These are phyloP conservation scores for Anacardium occidentale DNA, from an alignment of 345 rosid species.

Conservation along the genomic window DNA sequence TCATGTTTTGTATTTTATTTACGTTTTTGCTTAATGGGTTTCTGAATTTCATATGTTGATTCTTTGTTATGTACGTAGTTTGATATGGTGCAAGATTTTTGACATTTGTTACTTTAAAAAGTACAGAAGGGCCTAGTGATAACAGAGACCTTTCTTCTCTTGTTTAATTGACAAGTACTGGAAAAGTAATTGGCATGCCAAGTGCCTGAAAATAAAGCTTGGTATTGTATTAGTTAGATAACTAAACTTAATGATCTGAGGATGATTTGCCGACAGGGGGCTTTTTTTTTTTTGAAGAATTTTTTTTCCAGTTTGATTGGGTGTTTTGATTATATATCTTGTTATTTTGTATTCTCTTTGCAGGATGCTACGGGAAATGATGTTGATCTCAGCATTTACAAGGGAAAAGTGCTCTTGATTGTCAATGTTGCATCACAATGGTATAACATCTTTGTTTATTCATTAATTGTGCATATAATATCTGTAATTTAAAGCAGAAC, in stretches of 20 bases:
- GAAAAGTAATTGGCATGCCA: background rate
- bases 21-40: background rate
- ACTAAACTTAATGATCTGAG: background rate
- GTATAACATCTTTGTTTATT: conserved; percentile 28
- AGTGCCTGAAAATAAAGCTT: background rate
- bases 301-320: background rate
- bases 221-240: background rate
- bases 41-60: background rate
- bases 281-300: background rate
- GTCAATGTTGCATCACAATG: conserved; percentile 98
- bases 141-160: background rate
- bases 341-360: background rate
- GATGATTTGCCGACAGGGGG: background rate
- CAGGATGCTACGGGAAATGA: conserved; percentile 83
- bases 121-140: background rate
- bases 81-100: background rate
- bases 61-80: background rate
- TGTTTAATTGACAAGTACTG: background rate
- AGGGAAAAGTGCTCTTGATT: conserved; percentile 84
- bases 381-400: conserved; percentile 70
- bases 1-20: background rate
- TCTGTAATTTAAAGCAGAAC: too few species aligned
- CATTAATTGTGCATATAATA: too few species aligned
- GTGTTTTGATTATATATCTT: background rate
- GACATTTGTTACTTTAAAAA: background rate